Percentiles rank a stretch among this genome's conserved stretches.
These are phyloP conservation scores for Coemansia sp. DNA, from an alignment of 192 early-diverging fungal species.

Conservation along the genomic window DNA sequence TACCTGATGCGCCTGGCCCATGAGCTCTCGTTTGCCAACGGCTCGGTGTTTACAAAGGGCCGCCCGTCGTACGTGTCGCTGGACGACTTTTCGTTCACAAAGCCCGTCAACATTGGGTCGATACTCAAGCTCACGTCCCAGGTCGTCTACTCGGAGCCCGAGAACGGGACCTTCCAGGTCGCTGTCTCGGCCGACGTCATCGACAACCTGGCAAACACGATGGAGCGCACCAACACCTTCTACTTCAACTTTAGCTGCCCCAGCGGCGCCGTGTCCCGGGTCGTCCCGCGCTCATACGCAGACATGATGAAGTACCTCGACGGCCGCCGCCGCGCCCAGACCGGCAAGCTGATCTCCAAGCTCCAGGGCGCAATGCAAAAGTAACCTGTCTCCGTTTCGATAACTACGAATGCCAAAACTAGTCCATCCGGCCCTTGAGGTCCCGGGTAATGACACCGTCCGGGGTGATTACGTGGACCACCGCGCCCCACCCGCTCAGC, in stretches of 20 bases:
- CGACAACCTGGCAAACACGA: constrained; percentile 53
- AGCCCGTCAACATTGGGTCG: constrained; percentile 78
- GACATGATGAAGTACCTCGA: constrained; percentile 79
- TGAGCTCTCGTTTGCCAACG: constrained; percentile 78
- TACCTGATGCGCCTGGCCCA: constrained; percentile 81
- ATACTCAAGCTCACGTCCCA: constrained; percentile 68
- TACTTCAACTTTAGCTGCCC: constrained; percentile 72
- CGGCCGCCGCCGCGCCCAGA: constrained; percentile 57
- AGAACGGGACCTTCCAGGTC: constrained; percentile 59
- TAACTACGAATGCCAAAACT: neutral
- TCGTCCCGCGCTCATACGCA: constrained; percentile 76
- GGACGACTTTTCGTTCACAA: constrained; percentile 72
- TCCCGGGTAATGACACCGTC: constrained; percentile 81
- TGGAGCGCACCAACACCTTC: constrained; percentile 80
- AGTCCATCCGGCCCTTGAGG: constrained; percentile 67
- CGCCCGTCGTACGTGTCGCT: constrained; percentile 58
- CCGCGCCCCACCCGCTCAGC: constrained; percentile 92
- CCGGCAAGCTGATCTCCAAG: constrained; percentile 43
- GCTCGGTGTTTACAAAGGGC: constrained; percentile 58
- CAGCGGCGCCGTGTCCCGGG: constrained; percentile 41
- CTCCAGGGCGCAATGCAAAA: constrained; percentile 40
- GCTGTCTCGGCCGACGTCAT: constrained; percentile 69
- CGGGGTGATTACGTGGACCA: constrained; percentile 89
- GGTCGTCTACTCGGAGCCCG: constrained; percentile 66
- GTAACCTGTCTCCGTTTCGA: neutral